Evolutionary conservation across 306 rosid genomes (phyloP).

Genomic region (Inga laurina): DNA sequence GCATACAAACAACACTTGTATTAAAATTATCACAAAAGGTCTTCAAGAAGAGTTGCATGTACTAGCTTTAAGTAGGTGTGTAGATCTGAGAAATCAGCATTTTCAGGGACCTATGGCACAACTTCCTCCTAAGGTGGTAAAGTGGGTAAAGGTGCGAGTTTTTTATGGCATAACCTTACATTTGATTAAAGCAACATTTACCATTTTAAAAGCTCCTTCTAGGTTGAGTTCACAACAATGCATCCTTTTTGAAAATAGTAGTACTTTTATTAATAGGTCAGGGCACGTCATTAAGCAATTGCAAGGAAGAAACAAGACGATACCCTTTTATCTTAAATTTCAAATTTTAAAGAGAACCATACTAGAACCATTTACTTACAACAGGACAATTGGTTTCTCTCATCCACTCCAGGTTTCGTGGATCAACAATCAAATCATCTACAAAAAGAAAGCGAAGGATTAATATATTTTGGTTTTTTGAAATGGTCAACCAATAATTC

Average conservation of each 20-base stretch:
- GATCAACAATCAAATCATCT: conserved; percentile 98
- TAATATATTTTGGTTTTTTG: conserved; percentile 7
- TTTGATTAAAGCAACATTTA: not conserved
- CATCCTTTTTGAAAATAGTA: not conserved
- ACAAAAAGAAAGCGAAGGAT: conserved; percentile 30
- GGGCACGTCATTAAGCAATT: not conserved
- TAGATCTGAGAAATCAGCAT: not conserved
- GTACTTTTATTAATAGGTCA: conserved; percentile 1
- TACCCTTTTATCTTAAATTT: not conserved
- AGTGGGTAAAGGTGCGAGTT: not conserved
- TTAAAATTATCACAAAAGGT: not conserved
- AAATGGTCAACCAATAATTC: not conserved
- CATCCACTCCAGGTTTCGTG: conserved; percentile 88
- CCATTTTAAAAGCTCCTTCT: not conserved
- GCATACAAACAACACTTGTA: not conserved
- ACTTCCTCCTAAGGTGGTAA: conserved; percentile 7
- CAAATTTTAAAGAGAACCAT: conserved; percentile 24
- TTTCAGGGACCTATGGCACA: not conserved
- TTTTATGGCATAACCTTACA: not conserved
- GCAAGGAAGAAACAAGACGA: not conserved
- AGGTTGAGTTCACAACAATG: conserved; percentile 3
- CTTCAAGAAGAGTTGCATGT: not conserved
- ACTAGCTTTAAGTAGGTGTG: not conserved
- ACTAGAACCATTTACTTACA: conserved; percentile 56
- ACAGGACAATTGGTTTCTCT: conserved; percentile 93